Base-by-base conservation (phyloP, 2,329 filamentous ascomycete species). In the Didymella exigua region DNA sequence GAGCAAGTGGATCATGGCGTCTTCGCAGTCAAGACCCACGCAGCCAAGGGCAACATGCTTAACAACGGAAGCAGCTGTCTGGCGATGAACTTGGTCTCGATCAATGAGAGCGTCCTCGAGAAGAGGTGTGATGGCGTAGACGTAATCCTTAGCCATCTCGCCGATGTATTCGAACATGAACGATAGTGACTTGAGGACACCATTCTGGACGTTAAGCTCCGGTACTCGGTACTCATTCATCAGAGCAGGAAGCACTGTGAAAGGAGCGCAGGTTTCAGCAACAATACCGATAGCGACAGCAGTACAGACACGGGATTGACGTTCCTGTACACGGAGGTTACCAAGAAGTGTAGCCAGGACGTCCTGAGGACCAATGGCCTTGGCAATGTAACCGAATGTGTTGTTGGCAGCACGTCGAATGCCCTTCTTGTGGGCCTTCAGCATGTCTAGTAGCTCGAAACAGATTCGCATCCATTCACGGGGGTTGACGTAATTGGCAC, bases 401-500 rank as follows among this genome's bases (percentile, higher is more conserved):
- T 99, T 99, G 85, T 99, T 99, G 67, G 95, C 96, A 19, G 95
- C 95, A 76, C 95, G 89, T 62, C 95, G 90, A 66, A 99, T 99
- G 62, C 95, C 96, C 83, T 99, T 99, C 80, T 99, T 99, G 82
- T 99, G 95, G 6, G 95, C 95, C 78, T 99, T 99, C 69, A 99
- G 85, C 95, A 99, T 99, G 78, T 99, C 95, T 26, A 99, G 86
- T 49, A 99, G 82, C 79, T 99, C 95, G 76, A 99, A 99, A 79
- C 95, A 99, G 75, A 99, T 99, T 74, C 95, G 88, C 96, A 99
- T 99, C 95, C 95, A 99, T 77, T 99, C 95, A 70, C 95, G 86
- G 13, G 95, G 93, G 72, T 96, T 96, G 73, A 99, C 95, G 60
- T 90, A 93, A 76, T 99, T 95, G 1, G 95, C 93, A 1, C 95